Base-by-base conservation (phyloP, 441 rosid species). In the Raphanus hybrid region DNA sequence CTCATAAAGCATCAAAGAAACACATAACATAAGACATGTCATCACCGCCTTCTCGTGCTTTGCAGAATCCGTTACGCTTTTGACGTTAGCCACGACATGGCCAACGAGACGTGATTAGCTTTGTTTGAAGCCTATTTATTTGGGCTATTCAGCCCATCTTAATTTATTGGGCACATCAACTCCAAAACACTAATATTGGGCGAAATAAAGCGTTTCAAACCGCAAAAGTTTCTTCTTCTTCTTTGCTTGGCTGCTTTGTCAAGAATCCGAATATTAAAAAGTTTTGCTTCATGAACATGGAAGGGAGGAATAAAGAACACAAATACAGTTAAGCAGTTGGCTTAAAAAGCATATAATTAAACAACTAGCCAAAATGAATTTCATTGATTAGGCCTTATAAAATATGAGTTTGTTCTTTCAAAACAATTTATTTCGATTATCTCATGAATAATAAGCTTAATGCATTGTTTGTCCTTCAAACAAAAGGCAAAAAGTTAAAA, bases 191-290 rank as follows among this genome's bases (percentile, higher is more conserved):
- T 3, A 4, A 9, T 14, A 50, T 35, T 10, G 29, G 61, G 73
- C 60, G 43, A 20, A 23, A 0, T 1, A 2, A 52, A 20, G 52
- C 75, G 75, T 29, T 57, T 43, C 14, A 12, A n/a, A 57, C 39
- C 62, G 72, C 76, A 58, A 59, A 66, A 8, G 29, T 61, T 77
- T 67, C 18, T 18, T 18, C 18, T 18, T 76, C 81, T 83, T 69
- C 90, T 84, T 93, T 82, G 77, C 93, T 92, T 92, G 85, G 57
- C 54, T 67, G 45, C 86, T 75, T 85, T 87, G 94, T 69, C 84
- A 90, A 75, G 97, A 89, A 94, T 92, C 89, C 64, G 87, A 85
- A 80, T 77, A 82, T 73, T 8, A 0, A 5, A 80, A 74, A 64
- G 69, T 15, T 59, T 37, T 34, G 5, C 27, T 32, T 37, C 29